A percentile compares a stretch with the other conserved stretches of the same genome.
Conservation (phyloP, 2,329 filamentous ascomycete genomes). For the Aureobasidium sp. region DNA sequence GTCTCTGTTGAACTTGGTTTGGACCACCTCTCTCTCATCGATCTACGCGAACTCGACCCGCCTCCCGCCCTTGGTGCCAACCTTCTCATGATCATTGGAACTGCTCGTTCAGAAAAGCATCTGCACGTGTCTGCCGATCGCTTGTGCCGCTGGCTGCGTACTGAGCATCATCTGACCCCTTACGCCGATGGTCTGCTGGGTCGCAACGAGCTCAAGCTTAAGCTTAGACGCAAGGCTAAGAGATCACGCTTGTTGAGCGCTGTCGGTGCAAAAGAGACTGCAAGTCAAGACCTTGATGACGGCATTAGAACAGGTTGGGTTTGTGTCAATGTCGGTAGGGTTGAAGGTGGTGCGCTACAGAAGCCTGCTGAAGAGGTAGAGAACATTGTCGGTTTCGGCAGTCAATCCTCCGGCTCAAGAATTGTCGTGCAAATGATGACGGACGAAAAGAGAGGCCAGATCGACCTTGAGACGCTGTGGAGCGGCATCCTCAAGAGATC, state of each 20-base stretch:
- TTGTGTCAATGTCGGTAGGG: conserved; percentile 77
- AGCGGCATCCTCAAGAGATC: conserved; percentile 39
- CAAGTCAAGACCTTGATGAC: conserved; percentile 62
- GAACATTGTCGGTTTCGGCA: conserved; percentile 71
- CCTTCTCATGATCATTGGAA: conserved; percentile 87
- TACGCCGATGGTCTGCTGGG: conserved; percentile 83
- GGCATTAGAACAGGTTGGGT: conserved; percentile 93
- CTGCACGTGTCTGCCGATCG: conserved; percentile 84
- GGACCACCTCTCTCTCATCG: conserved; percentile 71
- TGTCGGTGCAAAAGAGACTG: conserved; percentile 51
- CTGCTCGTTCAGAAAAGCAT: conserved; percentile 86
- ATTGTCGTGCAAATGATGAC: conserved; percentile 68
- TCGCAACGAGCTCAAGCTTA: conserved; percentile 83
- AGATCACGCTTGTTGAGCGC: conserved; percentile 74
- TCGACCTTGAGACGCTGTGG: conserved; percentile 62
- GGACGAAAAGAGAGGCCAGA: conserved; percentile 60
- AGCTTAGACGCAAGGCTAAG: conserved; percentile 71
- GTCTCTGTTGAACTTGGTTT: conserved; percentile 79
- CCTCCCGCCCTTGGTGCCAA: conserved; percentile 81
- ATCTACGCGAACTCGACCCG: conserved; percentile 77
- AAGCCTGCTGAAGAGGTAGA: conserved; percentile 22
- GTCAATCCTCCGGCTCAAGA: conserved; percentile 48
- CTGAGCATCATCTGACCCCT: conserved; percentile 63
- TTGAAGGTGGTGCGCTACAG: conserved; percentile 59
- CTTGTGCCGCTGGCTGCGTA: conserved; percentile 79